Base-by-base conservation (phyloP, 305 asterid genomes). In the Nicotiana rustica region DNA sequence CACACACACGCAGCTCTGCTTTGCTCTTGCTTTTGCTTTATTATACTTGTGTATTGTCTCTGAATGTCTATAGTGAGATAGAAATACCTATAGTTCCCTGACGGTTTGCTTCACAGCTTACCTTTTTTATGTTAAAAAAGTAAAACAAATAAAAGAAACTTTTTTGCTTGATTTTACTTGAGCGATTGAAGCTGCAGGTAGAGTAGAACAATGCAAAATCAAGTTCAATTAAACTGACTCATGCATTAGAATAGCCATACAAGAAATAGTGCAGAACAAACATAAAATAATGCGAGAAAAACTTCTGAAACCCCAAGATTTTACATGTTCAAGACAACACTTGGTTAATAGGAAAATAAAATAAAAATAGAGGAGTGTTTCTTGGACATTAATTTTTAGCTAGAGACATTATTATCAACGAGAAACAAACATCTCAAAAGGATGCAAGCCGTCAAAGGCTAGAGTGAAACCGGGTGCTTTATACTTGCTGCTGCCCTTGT, bases 371-470 rank as follows among this genome's bases (percentile, higher is more conserved):
- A n/a, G 4, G 0, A 18, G 0, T 18, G 35, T 41, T 18, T 41
- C n/a, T 18, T 41, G 3, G 25, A 73, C 59, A 64, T 64, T 25
- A 4, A 5, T 7, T 66, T 52, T 8, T 29, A 75, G 13, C 5
- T 14, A 25, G 47, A 52, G 25, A 9, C 41, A 75, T 4, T 15
- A 52, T 75, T 15, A 52, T 75, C 80, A 55, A 73, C 62, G 66
- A 0, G 65, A 75, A 29, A 75, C 66, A 55, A 29, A 15, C 49
- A 31, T 29, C 79, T 73, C 79, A 47, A 10, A 47, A 73, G 79
- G 79, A 47, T n/a, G 59, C 4, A 2, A 52, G 14, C 80, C 80
- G 31, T 75, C 10, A 55, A 75, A 75, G 56, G 65, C 62, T 14
- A 19, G 62, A 25, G 62, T 17, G 2, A 29, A 8, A 2, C 3